These are phyloP conservation scores for Leccinum uliginosum DNA, from an alignment of 768 basidiomycete species.

Conservation along the genomic window DNA sequence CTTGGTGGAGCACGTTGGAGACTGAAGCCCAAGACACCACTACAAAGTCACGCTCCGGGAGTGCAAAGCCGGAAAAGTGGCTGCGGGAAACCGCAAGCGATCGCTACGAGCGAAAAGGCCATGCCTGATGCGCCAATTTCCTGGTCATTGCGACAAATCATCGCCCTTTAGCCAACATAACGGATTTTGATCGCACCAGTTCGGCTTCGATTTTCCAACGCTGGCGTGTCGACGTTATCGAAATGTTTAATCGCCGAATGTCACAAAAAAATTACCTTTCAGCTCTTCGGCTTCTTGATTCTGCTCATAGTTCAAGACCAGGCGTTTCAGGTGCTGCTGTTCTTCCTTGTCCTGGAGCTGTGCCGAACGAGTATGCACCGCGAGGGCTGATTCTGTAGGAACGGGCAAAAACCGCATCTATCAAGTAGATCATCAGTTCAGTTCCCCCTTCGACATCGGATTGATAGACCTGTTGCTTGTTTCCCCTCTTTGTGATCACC, in stretches of 20 bases:
- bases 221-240: constrained; percentile 30
- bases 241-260: neutral
- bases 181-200: constrained; percentile 72
- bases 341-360: constrained; percentile 94
- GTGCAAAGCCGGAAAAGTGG: constrained; percentile 17
- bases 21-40: constrained; percentile 14
- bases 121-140: constrained; percentile 16
- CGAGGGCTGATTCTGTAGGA: constrained; percentile 82
- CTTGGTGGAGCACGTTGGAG: constrained; percentile 7
- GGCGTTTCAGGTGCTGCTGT: constrained; percentile 93
- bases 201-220: constrained; percentile 66
- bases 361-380: constrained; percentile 85
- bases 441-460: constrained; percentile 3
- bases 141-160: constrained; percentile 13
- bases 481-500: constrained; percentile 87
- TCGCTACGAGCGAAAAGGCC: constrained; percentile 23
- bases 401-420: constrained; percentile 87
- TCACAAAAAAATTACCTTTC: constrained; percentile 46
- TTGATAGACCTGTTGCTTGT: constrained; percentile 73
- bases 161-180: constrained; percentile 53
- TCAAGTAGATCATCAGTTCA: constrained; percentile 7
- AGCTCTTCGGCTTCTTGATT: constrained; percentile 82
- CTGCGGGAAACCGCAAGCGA: constrained; percentile 17
- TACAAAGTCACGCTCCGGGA: constrained; percentile 12
- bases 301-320: constrained; percentile 89